phyloP scores from a whole-genome alignment of 768 basidiomycete genomes.

The Sarcomyxa edulis region DNA sequence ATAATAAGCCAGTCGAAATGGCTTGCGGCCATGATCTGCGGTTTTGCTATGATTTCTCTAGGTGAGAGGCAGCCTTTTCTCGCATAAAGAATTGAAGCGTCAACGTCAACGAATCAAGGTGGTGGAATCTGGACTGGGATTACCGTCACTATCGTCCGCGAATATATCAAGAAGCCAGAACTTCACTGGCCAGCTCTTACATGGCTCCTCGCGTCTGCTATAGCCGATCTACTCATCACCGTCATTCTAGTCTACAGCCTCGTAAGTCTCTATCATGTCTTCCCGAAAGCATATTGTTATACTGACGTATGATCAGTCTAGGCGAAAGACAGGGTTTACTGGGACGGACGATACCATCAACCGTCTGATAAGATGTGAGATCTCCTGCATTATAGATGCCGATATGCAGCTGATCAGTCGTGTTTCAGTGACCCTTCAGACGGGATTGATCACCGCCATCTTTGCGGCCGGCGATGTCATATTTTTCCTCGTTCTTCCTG shows the following conservation, averaged over 20 bases:
- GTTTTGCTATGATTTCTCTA: slow-evolving; percentile 23
- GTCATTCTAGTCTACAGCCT: slow-evolving; percentile 32
- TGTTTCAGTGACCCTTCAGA: slow-evolving; percentile 32
- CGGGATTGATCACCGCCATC: slow-evolving; percentile 31
- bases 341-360: slow-evolving; percentile 32
- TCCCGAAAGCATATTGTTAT: background rate
- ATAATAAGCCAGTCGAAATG: slow-evolving; percentile 23
- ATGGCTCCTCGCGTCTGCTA: slow-evolving; percentile 41
- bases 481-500: slow-evolving; percentile 11
- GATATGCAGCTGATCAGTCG: too few species aligned
- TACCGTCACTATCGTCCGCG: slow-evolving; percentile 17
- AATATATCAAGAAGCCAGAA: slow-evolving; percentile 22
- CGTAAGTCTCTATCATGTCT: slow-evolving; percentile 21
- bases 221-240: slow-evolving; percentile 45
- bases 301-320: slow-evolving; percentile 14
- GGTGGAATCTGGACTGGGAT: slow-evolving; percentile 27
- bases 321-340: slow-evolving; percentile 27
- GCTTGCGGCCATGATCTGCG: slow-evolving; percentile 19
- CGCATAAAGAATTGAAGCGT: too few species aligned
- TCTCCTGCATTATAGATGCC: background rate
- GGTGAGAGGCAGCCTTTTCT: slow-evolving; percentile 16
- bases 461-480: slow-evolving; percentile 26
- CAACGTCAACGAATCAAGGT: slow-evolving; percentile 12
- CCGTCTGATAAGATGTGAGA: slow-evolving; percentile 26
- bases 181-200: slow-evolving; percentile 26